A percentile compares a stretch with the other conserved stretches of the same genome.
Conservation (phyloP, 2,329 filamentous ascomycete species). For the Aspergillus tubingensis region DNA sequence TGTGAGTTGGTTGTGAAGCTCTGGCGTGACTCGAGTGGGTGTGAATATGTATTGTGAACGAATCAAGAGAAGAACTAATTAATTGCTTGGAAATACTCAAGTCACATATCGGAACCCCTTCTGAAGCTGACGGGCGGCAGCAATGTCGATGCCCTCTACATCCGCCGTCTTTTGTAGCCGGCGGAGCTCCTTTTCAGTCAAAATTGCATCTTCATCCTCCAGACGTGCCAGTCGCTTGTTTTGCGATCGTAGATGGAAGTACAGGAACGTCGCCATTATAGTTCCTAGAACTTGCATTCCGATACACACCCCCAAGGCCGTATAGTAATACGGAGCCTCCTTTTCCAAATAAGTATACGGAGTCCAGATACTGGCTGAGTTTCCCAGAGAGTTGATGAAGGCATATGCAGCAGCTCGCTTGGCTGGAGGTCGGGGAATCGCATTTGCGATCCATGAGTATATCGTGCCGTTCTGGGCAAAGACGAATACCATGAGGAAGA, state of each 20-base stretch:
- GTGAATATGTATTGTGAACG: too few species aligned
- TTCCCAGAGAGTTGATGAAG: slow-evolving; percentile 58
- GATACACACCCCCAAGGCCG: slow-evolving; percentile 47
- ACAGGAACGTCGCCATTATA: slow-evolving; percentile 39
- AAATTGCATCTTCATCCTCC: slow-evolving; percentile 50
- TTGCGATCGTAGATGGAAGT: slow-evolving; percentile 44
- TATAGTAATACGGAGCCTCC: slow-evolving; percentile 43
- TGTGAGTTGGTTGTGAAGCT: too few species aligned
- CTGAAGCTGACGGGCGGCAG: slow-evolving; percentile 53
- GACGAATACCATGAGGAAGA: slow-evolving; percentile 60
- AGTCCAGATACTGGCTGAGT: slow-evolving; percentile 56
- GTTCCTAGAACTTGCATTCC: slow-evolving; percentile 41
- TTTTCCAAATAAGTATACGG: slow-evolving; percentile 50
- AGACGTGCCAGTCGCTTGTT: slow-evolving; percentile 55
- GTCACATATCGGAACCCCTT: slow-evolving; percentile 58
- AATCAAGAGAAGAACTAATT: too few species aligned
- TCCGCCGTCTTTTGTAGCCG: slow-evolving; percentile 54
- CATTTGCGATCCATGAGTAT: slow-evolving; percentile 54
- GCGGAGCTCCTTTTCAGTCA: slow-evolving; percentile 51
- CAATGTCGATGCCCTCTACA: slow-evolving; percentile 53
- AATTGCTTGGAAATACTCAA: slow-evolving; percentile 20
- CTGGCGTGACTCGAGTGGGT: too few species aligned
- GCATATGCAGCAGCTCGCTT: slow-evolving; percentile 59
- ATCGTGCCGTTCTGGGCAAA: slow-evolving; percentile 57
- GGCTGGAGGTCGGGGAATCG: slow-evolving; percentile 55